Evolutionary conservation across 2,329 filamentous ascomycete species (phyloP), one percentile per base, ranked within the genome.

Genomic region (Aspergillus sclerotialis): DNA sequence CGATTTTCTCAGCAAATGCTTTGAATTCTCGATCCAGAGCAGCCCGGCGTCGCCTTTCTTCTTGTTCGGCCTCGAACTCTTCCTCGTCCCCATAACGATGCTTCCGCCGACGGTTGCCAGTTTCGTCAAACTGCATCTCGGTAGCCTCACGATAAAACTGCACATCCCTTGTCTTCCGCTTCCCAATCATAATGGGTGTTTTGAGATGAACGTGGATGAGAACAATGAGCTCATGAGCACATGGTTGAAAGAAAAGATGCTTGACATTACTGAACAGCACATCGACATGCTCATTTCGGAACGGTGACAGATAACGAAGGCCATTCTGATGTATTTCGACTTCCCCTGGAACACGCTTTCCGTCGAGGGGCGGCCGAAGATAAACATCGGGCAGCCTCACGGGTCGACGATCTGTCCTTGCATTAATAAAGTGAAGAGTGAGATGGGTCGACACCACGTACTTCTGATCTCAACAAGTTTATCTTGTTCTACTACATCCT

Each of bases 261-360:
- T 94, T 93, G 60, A 98, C 86, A 66, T 98, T 98, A 68, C 86
- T 93, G 71, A 98, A 98, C 1, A 98, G 75, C 34, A 98, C 80
- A 53, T 98, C 92, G 31, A 98, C 86, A 50, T 92, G 84, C 47
- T 87, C 82, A 14, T 80, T 80, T 60, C 83, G 80, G 44, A 93
- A 69, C 34, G 84, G 78, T 33, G 86, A 84, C 67, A 90, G 74
- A 61, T 98, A 98, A 40, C 92, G 85, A 38, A 98, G 84, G 89
- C 92, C 92, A 53, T 98, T 98, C 55, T 96, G 89, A 64, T 98
- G 92, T 32, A 98, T 95, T 64, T 96, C 90, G 25, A 98, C 82
- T 58, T 92, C 88, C 53, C 92, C 92, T 28, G 92, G 85, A 18
- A 98, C 86, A 52, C 92, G 87, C 67, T 98, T 98, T 52, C 89